A percentile compares a stretch with the other conserved stretches of the same genome.
Evolutionary conservation across 345 rosid species (phyloP).

Genomic region (Corymbia maculata): DNA sequence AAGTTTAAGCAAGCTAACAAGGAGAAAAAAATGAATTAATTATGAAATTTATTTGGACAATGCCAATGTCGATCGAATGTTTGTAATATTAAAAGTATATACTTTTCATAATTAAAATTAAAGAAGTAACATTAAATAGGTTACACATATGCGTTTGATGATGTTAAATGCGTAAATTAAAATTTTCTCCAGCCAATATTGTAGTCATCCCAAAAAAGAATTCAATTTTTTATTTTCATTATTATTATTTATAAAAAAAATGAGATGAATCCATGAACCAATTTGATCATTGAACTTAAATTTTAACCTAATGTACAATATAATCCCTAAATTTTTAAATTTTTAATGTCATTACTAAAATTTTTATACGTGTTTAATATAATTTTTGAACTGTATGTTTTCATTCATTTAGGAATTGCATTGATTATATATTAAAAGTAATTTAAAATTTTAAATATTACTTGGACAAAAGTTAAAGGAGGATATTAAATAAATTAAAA

Average conservation of each 20-base stretch:
- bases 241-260: neutral
- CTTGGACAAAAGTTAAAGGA: too few species aligned
- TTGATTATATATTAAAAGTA: too few species aligned
- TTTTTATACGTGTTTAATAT: too few species aligned
- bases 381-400: too few species aligned
- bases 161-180: neutral
- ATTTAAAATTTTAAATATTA: too few species aligned
- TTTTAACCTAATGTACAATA: too few species aligned
- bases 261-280: too few species aligned
- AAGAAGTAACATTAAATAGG: neutral
- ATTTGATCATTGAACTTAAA: too few species aligned
- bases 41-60: neutral
- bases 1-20: neutral
- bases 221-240: neutral
- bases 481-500: too few species aligned
- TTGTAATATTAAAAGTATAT: neutral
- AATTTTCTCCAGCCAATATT: neutral
- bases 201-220: neutral
- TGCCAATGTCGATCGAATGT: fast-evolving
- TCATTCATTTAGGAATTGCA: too few species aligned
- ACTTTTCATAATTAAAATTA: neutral
- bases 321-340: too few species aligned
- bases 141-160: neutral
- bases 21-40: neutral
- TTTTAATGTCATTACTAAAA: too few species aligned